Conservation (phyloP, 2,329 filamentous ascomycete species). For the Aspergillus fijiensis region DNA sequence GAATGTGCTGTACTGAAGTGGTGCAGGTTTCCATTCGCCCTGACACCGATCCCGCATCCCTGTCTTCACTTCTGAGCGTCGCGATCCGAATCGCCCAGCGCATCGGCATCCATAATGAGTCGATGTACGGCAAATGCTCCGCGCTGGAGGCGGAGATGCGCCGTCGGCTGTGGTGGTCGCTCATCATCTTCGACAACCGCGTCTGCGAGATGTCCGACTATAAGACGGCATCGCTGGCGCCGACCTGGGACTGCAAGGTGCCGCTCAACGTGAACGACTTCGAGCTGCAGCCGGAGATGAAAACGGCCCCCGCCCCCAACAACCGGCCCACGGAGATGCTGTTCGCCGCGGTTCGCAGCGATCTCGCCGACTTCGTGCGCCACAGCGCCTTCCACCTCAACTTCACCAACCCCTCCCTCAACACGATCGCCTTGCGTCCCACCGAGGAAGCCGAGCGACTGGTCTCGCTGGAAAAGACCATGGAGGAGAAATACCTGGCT, state of each 20-base stretch:
- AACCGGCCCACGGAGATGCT: constrained; percentile 42
- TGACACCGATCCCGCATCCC: constrained; percentile 59
- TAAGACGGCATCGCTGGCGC: constrained; percentile 36
- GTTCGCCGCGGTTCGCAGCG: constrained; percentile 46
- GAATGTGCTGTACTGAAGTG: constrained; percentile 25
- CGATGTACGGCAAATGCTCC: constrained; percentile 45
- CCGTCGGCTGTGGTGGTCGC: constrained; percentile 71
- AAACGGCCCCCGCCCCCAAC: constrained; percentile 28
- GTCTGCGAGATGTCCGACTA: constrained; percentile 65
- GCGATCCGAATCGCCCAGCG: constrained; percentile 67
- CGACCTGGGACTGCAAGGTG: constrained; percentile 46
- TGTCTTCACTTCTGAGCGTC: constrained; percentile 62
- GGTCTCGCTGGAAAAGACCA: constrained; percentile 35
- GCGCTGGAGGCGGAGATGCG: constrained; percentile 66
- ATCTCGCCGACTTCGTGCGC: constrained; percentile 44
- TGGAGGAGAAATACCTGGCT: constrained; percentile 51
- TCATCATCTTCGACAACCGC: constrained; percentile 67
- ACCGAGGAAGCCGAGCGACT: constrained; percentile 29
- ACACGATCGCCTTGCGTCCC: constrained; percentile 22
- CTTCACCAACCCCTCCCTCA: constrained; percentile 45
- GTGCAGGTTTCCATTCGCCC: constrained; percentile 56
- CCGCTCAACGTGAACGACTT: constrained; percentile 48
- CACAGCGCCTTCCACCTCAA: constrained; percentile 46
- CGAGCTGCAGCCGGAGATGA: constrained; percentile 44
- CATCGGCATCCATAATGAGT: constrained; percentile 67